phyloP scores from a whole-genome alignment of 2,329 filamentous ascomycete genomes.

The Thermothelomyces thermophilus region DNA sequence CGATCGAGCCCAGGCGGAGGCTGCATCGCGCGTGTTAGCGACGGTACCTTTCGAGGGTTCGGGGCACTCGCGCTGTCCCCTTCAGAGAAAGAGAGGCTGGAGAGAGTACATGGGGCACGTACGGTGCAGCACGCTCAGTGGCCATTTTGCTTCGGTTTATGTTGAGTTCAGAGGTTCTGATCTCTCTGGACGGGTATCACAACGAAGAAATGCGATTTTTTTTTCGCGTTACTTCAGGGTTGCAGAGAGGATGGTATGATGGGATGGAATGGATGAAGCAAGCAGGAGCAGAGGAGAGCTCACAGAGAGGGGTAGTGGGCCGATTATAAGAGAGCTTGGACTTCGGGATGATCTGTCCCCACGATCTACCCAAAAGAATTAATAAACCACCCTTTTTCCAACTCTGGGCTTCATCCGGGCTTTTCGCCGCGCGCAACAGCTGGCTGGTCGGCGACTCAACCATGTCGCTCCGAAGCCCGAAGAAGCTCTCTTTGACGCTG shows the following conservation, averaged over 20 bases:
- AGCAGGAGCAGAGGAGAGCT: too few relatives aligned
- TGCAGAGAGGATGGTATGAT: neutral
- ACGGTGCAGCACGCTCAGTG: slow-evolving; percentile 31
- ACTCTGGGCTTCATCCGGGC: neutral
- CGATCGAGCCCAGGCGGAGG: slow-evolving; percentile 58
- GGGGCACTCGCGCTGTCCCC: too few relatives aligned
- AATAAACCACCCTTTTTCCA: slow-evolving; percentile 1
- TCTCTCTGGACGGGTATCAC: slow-evolving; percentile 6
- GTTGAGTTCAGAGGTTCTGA: slow-evolving; percentile 5
- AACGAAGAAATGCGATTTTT: neutral
- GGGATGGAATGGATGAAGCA: neutral
- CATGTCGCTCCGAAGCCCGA: slow-evolving; percentile 8
- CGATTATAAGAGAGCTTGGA: neutral
- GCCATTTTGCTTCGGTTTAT: slow-evolving; percentile 30
- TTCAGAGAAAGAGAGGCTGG: too few relatives aligned
- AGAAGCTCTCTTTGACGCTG: slow-evolving; percentile 6
- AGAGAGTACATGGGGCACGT: slow-evolving; percentile 17
- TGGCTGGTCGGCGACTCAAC: neutral
- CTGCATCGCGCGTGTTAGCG: slow-evolving; percentile 30
- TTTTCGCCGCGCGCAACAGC: neutral
- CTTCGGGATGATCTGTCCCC: neutral
- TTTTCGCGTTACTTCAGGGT: neutral
- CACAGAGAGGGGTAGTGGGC: neutral
- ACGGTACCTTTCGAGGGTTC: too few relatives aligned
- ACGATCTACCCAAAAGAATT: neutral